Base-by-base conservation (phyloP, 2,329 filamentous ascomycete genomes). In the Xylariaceae sp. region DNA sequence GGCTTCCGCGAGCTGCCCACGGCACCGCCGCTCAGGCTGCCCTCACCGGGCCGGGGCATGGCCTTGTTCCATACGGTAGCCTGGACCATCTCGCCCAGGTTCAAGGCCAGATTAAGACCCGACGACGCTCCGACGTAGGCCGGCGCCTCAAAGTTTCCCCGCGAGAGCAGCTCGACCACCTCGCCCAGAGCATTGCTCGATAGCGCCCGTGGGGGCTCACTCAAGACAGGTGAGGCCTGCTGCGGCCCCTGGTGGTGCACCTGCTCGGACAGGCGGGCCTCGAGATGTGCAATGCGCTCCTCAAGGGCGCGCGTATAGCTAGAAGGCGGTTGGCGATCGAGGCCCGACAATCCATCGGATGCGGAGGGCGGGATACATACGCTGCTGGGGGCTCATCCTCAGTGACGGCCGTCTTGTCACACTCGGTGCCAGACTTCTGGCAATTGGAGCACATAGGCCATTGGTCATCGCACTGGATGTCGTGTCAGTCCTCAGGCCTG, bases 1-100 rank as follows among this genome's bases (percentile, higher is more conserved):
- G 27, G 11, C 32, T 33, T 17, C 31, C 31, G 15, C 34, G 33
- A 24, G 26, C 19, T 29, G 14, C 14, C 8, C 35, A 36, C 11
- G 19, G 29, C 23, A 33, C 5, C 6, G 5, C 7, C 22, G 15
- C 13, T 24, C 4, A 8, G 14, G 16, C 5, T 28, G 25, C 23
- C 33, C 11, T 38, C 35, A 14, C 35, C 30, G 25, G 33, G 4
- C 6, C 27, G 39, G 16, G 47, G 51, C n/a, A 70, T 50, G 2
- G 66, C 63, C 40, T 71, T 70, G 31, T 69, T 69, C 68, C 67
- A 71, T 1, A 70, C 66, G 13, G 67, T 70, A 0, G 66, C 64
- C 43, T 71, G 67, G 7, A 71, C 67, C 64, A 72, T 71, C 32
- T 69, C 65, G 15, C 67, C 65, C 6, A 72, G 53, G 40, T 70